Percentiles rank a stretch among this genome's conserved stretches.
Conservation (phyloP, 2,329 filamentous ascomycete species). For the Neonectria hederae region DNA sequence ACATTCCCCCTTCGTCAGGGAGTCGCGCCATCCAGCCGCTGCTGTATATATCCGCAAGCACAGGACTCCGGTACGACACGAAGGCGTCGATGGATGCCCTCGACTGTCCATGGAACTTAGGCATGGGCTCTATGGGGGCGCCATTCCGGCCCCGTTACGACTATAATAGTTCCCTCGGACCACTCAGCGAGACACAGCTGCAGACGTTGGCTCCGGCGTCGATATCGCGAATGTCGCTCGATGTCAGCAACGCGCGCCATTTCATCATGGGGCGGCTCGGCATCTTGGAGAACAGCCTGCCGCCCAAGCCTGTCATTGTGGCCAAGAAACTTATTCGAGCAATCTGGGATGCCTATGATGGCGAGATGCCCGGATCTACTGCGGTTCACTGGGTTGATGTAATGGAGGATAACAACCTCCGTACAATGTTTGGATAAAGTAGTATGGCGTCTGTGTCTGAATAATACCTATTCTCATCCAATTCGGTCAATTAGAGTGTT, state of each 20-base stretch:
- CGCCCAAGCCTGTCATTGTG: slow-evolving; percentile 54
- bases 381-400: slow-evolving; percentile 56
- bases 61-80: slow-evolving; percentile 44
- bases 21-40: slow-evolving; percentile 51
- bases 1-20: slow-evolving; percentile 48
- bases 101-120: slow-evolving; percentile 22
- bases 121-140: slow-evolving; percentile 10
- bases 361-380: slow-evolving; percentile 44
- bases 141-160: slow-evolving; percentile 18
- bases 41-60: slow-evolving; percentile 50
- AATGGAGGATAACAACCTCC: slow-evolving; percentile 49
- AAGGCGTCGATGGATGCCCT: slow-evolving; percentile 31
- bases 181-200: slow-evolving; percentile 24
- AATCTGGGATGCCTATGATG: slow-evolving; percentile 54
- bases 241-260: slow-evolving; percentile 50
- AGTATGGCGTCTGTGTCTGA: not conserved
- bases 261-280: slow-evolving; percentile 52
- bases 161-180: slow-evolving; percentile 13
- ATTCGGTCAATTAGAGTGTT: too few relatives aligned
- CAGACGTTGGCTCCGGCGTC: slow-evolving; percentile 14
- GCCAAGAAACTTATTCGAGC: slow-evolving; percentile 53
- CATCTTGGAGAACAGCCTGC: slow-evolving; percentile 51
- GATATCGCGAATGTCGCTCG: slow-evolving; percentile 44
- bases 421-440: slow-evolving; percentile 46
- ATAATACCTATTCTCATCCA: not conserved